These are phyloP conservation scores for Jimgerdemannia flammicorona DNA, from an alignment of 192 early-diverging fungal species.

Conservation along the genomic window DNA sequence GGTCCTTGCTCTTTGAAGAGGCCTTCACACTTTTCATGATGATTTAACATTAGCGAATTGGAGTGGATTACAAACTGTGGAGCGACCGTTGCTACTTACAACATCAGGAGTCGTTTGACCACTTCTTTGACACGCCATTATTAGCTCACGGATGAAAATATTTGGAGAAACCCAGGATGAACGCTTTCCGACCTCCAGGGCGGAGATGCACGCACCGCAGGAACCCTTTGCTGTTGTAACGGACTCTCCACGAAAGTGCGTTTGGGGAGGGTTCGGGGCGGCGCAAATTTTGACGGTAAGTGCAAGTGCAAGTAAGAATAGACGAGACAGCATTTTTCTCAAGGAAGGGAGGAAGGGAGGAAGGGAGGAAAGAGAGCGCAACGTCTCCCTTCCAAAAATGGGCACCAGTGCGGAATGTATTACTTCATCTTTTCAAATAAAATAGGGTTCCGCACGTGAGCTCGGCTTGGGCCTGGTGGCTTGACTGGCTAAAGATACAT, in stretches of 20 bases:
- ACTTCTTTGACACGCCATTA: not conserved
- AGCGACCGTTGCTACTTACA: not conserved
- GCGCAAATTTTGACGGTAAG: too few relatives aligned
- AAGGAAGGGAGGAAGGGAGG: too few relatives aligned
- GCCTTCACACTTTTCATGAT: slow-evolving; percentile 37
- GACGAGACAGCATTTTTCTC: too few relatives aligned
- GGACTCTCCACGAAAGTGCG: not conserved
- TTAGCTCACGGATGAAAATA: not conserved
- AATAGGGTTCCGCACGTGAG: too few relatives aligned
- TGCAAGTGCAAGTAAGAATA: too few relatives aligned
- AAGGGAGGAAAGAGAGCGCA: too few relatives aligned
- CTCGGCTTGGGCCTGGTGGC: too few relatives aligned
- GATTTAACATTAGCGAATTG: not conserved
- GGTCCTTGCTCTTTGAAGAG: slow-evolving; percentile 45
- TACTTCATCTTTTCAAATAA: too few relatives aligned
- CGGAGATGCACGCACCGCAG: not conserved
- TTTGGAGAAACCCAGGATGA: not conserved
- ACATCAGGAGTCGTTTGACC: not conserved
- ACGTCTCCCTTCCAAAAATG: too few relatives aligned
- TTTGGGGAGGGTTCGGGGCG: not conserved
- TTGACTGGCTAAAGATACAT: too few relatives aligned
- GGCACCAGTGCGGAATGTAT: too few relatives aligned
- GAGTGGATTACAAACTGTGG: not conserved
- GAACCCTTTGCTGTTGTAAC: not conserved
- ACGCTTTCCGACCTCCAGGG: not conserved